phyloP scores from a whole-genome alignment of 495 filamentous ascomycete genomes.

The Tuber aestivum region DNA sequence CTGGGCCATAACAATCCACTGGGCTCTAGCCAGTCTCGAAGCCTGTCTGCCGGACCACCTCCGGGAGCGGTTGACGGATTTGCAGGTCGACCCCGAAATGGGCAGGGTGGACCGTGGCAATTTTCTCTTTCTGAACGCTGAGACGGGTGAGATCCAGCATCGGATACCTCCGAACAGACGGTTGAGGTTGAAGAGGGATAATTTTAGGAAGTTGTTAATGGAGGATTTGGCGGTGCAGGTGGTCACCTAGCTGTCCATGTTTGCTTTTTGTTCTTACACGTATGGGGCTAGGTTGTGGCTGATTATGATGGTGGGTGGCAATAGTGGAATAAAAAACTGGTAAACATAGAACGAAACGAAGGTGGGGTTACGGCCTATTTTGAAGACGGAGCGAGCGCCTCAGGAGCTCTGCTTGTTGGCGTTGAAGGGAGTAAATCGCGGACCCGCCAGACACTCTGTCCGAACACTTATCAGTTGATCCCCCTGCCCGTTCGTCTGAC shows the following conservation, averaged over 20 bases:
- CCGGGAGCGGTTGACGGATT: slow-evolving; percentile 45
- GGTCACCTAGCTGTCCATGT: neutral
- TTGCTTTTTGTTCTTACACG: neutral
- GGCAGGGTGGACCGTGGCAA: slow-evolving; percentile 49
- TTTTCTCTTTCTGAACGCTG: slow-evolving; percentile 53
- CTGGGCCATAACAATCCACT: slow-evolving; percentile 58
- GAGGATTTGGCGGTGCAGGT: slow-evolving; percentile 49
- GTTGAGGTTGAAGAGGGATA: slow-evolving; percentile 50
- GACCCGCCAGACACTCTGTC: slow-evolving; percentile 42
- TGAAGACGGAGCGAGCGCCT: slow-evolving; percentile 49
- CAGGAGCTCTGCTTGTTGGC: slow-evolving; percentile 52
- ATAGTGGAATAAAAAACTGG: slow-evolving; percentile 48
- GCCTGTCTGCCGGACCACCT: slow-evolving; percentile 48
- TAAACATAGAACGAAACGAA: slow-evolving; percentile 42
- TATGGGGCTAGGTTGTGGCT: neutral
- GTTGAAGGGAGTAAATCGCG: slow-evolving; percentile 53
- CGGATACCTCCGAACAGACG: slow-evolving; percentile 49
- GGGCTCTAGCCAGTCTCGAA: slow-evolving; percentile 49
- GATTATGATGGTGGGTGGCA: neutral
- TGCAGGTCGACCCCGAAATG: slow-evolving; percentile 50
- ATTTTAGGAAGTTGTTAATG: slow-evolving; percentile 49
- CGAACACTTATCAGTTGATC: slow-evolving; percentile 44
- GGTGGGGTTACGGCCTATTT: slow-evolving; percentile 49
- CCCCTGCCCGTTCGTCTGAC: slow-evolving; percentile 50
- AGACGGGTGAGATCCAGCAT: slow-evolving; percentile 48